Conservation (phyloP, 306 rosid species). For the Trifolium pratense region DNA sequence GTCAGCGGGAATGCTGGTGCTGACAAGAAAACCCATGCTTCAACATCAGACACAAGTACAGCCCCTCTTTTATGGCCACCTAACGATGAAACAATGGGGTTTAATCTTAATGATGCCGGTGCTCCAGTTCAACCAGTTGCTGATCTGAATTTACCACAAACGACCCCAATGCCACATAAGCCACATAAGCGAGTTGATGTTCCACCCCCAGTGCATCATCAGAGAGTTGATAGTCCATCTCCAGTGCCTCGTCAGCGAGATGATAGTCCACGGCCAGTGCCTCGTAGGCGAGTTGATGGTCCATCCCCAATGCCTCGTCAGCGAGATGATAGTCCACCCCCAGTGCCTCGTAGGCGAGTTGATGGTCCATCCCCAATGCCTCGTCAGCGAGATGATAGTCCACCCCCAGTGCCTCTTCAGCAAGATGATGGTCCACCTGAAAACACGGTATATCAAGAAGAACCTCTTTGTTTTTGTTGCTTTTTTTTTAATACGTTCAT, state of each 20-base stretch:
- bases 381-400: slow-evolving; percentile 52
- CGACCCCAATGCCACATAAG: slow-evolving; percentile 79
- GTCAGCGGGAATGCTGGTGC: slow-evolving; percentile 57
- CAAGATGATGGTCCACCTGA: slow-evolving; percentile 77
- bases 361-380: slow-evolving; percentile 61
- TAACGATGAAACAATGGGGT: slow-evolving; percentile 75
- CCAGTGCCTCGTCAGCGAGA: slow-evolving; percentile 72
- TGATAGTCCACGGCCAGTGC: slow-evolving; percentile 51
- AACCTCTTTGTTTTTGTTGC: slow-evolving; percentile 13
- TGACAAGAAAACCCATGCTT: slow-evolving; percentile 61
- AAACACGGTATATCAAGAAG: slow-evolving; percentile 59
- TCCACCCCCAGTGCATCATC: neutral
- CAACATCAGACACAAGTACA: slow-evolving; percentile 57
- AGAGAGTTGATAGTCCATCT: slow-evolving; percentile 26
- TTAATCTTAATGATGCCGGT: slow-evolving; percentile 81
- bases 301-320: slow-evolving; percentile 74
- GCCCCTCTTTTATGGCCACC: slow-evolving; percentile 91
- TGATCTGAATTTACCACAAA: slow-evolving; percentile 84
- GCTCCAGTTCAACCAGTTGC: slow-evolving; percentile 65
- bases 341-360: slow-evolving; percentile 71
- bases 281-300: slow-evolving; percentile 60
- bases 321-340: slow-evolving; percentile 46
- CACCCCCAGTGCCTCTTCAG: slow-evolving; percentile 74
- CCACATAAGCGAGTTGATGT: slow-evolving; percentile 64
- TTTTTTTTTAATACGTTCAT: slow-evolving; percentile 12